Evolutionary conservation across 2,329 filamentous ascomycete genomes (phyloP).

Genomic region (Aureobasidium sp.): DNA sequence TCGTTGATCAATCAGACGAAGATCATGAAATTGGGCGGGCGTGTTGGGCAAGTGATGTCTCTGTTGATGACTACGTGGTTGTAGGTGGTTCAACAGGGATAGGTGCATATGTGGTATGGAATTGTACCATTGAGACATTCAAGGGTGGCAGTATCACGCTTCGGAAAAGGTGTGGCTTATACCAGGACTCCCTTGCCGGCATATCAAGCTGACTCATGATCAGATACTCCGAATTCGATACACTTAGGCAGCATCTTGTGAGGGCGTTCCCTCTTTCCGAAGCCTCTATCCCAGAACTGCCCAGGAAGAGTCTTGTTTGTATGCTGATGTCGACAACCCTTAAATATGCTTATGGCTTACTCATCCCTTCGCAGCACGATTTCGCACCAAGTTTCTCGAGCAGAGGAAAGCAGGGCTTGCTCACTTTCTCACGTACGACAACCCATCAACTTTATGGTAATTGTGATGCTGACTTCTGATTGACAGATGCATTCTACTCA

Average conservation of each 20-base stretch:
- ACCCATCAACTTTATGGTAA: background rate
- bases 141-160: slow-evolving; percentile 40
- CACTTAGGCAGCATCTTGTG: slow-evolving; percentile 63
- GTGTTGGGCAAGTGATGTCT: slow-evolving; percentile 54
- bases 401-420: slow-evolving; percentile 71
- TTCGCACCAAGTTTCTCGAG: slow-evolving; percentile 77
- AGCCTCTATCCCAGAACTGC: slow-evolving; percentile 78
- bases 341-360: background rate
- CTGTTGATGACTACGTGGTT: slow-evolving; percentile 53
- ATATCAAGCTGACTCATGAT: background rate
- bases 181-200: background rate
- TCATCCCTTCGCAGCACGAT: slow-evolving; percentile 41
- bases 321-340: slow-evolving; percentile 30
- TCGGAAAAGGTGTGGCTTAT: slow-evolving; percentile 41
- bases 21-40: slow-evolving; percentile 48
- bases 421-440: slow-evolving; percentile 86
- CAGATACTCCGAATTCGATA: slow-evolving; percentile 89
- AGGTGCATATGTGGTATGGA: slow-evolving; percentile 95
- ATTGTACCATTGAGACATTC: slow-evolving; percentile 77
- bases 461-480: background rate
- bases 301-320: slow-evolving; percentile 84
- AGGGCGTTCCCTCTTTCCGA: slow-evolving; percentile 76
- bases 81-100: slow-evolving; percentile 50
- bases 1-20: slow-evolving; percentile 57
- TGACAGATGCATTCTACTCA: slow-evolving; percentile 76